Conservation (phyloP, 2,329 filamentous ascomycete genomes). For the Lasiodiplodia sp. region DNA sequence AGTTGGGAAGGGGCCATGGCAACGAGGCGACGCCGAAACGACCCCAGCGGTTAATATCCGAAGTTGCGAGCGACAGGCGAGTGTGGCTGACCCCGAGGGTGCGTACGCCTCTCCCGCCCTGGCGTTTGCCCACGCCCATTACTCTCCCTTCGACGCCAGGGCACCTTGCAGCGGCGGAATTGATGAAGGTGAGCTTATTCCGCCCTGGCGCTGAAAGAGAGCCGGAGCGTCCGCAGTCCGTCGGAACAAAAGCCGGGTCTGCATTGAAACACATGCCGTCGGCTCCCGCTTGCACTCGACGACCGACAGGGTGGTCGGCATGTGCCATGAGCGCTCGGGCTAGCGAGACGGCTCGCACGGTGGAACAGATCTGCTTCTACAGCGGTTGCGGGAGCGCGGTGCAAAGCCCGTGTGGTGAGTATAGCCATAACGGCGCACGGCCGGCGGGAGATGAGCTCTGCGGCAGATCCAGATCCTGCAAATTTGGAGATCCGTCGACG, state of each 20-base stretch:
- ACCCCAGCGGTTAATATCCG: slow-evolving; percentile 10
- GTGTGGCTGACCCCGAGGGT: neutral
- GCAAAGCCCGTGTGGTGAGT: slow-evolving; percentile 6
- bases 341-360: too few relatives aligned
- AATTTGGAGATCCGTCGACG: slow-evolving; percentile 13
- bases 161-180: slow-evolving; percentile 4
- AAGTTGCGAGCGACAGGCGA: slow-evolving; percentile 2
- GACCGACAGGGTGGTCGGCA: slow-evolving; percentile 2
- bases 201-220: neutral
- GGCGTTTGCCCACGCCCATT: neutral
- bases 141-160: neutral
- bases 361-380: neutral
- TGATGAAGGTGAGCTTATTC: neutral
- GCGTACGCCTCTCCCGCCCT: slow-evolving; percentile 10
- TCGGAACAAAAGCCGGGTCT: neutral
- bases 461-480: slow-evolving; percentile 27
- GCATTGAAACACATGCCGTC: slow-evolving; percentile 12
- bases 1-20: neutral
- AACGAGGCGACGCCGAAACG: slow-evolving; percentile 2
- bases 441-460: slow-evolving; percentile 18
- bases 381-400: slow-evolving; percentile 1
- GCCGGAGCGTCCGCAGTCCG: neutral
- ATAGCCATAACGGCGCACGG: slow-evolving; percentile 4
- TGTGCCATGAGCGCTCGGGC: slow-evolving; percentile 5
- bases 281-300: neutral